A percentile compares a stretch with the other conserved stretches of the same genome.
phyloP scores from a whole-genome alignment of 148 eudicot species.

The Rhododendron williamsianum region DNA sequence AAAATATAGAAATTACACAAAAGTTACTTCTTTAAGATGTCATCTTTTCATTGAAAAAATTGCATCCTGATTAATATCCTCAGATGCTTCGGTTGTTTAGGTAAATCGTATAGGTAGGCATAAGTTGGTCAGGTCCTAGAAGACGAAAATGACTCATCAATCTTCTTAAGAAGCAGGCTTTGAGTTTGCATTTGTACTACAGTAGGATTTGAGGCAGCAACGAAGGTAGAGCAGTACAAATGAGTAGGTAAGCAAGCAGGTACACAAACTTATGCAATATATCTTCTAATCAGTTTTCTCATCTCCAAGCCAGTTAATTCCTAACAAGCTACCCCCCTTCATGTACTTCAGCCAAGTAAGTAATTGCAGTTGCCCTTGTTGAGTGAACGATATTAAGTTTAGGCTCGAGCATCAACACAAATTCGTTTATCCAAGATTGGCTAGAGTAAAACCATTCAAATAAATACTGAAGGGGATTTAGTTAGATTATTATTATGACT shows the following conservation, averaged over 20 bases:
- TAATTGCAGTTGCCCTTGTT: not conserved
- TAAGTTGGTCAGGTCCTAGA: not conserved
- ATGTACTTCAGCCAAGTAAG: not conserved
- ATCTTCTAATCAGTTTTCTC: not conserved
- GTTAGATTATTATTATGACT: not conserved
- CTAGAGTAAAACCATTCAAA: not conserved
- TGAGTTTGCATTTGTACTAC: not conserved
- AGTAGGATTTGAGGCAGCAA: not conserved
- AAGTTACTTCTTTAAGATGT: not conserved
- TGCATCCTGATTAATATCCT: not conserved
- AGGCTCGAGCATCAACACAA: not conserved
- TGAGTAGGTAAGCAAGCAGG: not conserved
- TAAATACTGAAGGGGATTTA: not conserved
- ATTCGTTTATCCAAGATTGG: not conserved
- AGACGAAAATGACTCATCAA: not conserved
- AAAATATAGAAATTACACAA: not conserved
- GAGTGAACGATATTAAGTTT: not conserved
- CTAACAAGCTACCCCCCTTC: not conserved
- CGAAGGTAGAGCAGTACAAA: not conserved
- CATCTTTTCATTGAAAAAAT: not conserved
- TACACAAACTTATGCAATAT: not conserved
- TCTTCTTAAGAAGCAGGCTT: not conserved
- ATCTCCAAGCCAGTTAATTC: not conserved
- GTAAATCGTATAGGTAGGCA: not conserved
- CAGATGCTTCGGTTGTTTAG: not conserved